Evolutionary conservation across 192 early-diverging fungal species (phyloP).

Genomic region (Lunasporangiospora selenospora): DNA sequence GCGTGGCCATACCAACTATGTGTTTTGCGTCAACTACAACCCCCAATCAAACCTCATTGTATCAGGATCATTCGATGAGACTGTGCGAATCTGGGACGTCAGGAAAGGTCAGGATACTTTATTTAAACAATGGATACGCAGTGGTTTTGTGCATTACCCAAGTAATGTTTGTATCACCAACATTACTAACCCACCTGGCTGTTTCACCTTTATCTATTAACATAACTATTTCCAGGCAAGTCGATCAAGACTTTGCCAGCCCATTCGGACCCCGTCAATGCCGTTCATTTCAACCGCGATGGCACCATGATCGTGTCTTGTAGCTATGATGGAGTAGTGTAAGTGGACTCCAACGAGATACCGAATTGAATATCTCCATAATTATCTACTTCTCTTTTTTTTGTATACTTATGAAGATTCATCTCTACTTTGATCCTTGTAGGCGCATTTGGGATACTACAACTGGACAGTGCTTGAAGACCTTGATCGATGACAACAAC

Average conservation of each 20-base stretch:
- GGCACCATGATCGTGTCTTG: slow-evolving; percentile 96
- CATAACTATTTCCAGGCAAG: slow-evolving; percentile 61
- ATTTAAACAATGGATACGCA: too few relatives aligned
- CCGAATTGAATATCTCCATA: too few relatives aligned
- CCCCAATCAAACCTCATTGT: slow-evolving; percentile 94
- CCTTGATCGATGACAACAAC: slow-evolving; percentile 94
- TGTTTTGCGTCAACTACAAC: slow-evolving; percentile 98
- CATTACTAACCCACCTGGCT: neutral
- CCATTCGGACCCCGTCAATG: slow-evolving; percentile 95
- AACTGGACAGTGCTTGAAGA: slow-evolving; percentile 98
- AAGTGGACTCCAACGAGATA: slow-evolving; percentile 21
- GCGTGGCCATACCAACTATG: slow-evolving; percentile 94
- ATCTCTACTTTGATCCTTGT: neutral
- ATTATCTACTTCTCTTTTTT: slow-evolving; percentile 14
- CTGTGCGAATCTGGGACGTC: slow-evolving; percentile 96
- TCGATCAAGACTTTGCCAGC: slow-evolving; percentile 92
- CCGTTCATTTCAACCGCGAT: slow-evolving; percentile 97
- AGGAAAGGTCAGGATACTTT: too few relatives aligned
- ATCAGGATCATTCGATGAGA: slow-evolving; percentile 98
- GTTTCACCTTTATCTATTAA: neutral
- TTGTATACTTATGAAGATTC: slow-evolving; percentile 12
- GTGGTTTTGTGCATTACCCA: neutral
- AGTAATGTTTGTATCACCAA: neutral
- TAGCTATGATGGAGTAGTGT: slow-evolving; percentile 96
- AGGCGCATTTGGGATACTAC: slow-evolving; percentile 99